These are phyloP conservation scores for Metschnikowia santaceciliae DNA, from an alignment of 805 yeast genomes.

Conservation along the genomic window DNA sequence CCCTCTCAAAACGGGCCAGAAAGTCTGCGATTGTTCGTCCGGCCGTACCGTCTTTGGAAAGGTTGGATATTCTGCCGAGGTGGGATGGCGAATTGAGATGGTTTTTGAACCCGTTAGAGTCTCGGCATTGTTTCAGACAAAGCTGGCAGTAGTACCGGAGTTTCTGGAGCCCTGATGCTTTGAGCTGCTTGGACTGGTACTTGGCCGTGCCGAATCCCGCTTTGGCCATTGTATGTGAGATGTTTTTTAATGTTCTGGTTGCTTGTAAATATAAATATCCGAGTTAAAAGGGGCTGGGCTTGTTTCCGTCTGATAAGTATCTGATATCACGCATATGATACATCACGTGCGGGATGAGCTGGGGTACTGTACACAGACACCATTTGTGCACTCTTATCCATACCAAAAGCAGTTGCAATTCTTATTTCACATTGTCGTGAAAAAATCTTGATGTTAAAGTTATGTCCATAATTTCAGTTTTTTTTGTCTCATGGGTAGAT, in stretches of 20 bases:
- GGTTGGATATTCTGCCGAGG: constrained; percentile 44
- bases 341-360: not conserved
- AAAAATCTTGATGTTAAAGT: too few species aligned
- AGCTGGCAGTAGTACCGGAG: constrained; percentile 86
- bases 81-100: constrained; percentile 86
- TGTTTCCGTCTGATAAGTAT: not conserved
- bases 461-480: too few species aligned
- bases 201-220: constrained; percentile 51
- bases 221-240: constrained; percentile 19
- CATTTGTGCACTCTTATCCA: too few species aligned
- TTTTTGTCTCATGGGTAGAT: too few species aligned
- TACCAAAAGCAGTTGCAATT: too few species aligned
- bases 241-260: not conserved
- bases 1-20: constrained; percentile 55
- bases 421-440: too few species aligned
- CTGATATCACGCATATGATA: not conserved
- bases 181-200: constrained; percentile 69
- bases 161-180: constrained; percentile 80
- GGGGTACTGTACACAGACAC: not conserved
- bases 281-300: not conserved
- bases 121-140: constrained; percentile 91
- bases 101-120: constrained; percentile 90
- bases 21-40: constrained; percentile 52
- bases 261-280: too few species aligned
- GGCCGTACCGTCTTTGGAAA: constrained; percentile 38